Percentiles rank a stretch among this genome's conserved stretches.
phyloP scores from a whole-genome alignment of 768 basidiomycete genomes.

The Pilatotrama ljubarskyi region DNA sequence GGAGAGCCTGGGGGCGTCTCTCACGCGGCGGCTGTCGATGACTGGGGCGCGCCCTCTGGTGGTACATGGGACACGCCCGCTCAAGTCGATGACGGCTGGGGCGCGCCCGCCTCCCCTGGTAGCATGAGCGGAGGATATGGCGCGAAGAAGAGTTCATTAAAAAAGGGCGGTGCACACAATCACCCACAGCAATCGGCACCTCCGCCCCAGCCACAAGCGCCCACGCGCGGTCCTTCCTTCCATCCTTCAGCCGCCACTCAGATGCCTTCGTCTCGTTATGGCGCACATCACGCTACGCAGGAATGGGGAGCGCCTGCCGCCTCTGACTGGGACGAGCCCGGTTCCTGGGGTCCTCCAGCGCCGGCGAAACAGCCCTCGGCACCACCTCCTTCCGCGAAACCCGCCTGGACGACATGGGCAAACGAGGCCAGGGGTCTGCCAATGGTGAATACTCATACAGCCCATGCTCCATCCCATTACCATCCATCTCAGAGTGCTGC shows the following conservation, averaged over 20 bases:
- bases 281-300: not conserved
- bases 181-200: constrained; percentile 1
- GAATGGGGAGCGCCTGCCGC: constrained; percentile 8
- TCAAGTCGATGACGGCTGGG: constrained; percentile 2
- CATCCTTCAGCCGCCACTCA: constrained; percentile 13
- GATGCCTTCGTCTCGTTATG: constrained; percentile 9
- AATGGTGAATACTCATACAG: constrained; percentile 20
- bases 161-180: constrained; percentile 15
- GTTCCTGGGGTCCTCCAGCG: not conserved
- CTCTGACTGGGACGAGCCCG: constrained; percentile 8
- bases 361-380: constrained; percentile 7
- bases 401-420: constrained; percentile 23
- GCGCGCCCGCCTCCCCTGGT: not conserved
- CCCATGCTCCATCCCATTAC: not conserved
- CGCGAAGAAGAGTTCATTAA: constrained; percentile 5
- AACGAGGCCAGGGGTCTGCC: constrained; percentile 16
- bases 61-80: not conserved
- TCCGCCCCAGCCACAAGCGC: constrained; percentile 6
- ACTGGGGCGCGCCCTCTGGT: constrained; percentile 1
- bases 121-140: constrained; percentile 1
- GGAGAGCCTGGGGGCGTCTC: not conserved
- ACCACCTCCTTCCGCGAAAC: constrained; percentile 4
- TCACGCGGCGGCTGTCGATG: not conserved
- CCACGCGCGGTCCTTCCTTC: constrained; percentile 11
- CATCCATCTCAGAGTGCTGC: constrained; percentile 6